These are phyloP conservation scores for Neurospora sp. DNA, from an alignment of 495 filamentous ascomycete species.

Conservation along the genomic window DNA sequence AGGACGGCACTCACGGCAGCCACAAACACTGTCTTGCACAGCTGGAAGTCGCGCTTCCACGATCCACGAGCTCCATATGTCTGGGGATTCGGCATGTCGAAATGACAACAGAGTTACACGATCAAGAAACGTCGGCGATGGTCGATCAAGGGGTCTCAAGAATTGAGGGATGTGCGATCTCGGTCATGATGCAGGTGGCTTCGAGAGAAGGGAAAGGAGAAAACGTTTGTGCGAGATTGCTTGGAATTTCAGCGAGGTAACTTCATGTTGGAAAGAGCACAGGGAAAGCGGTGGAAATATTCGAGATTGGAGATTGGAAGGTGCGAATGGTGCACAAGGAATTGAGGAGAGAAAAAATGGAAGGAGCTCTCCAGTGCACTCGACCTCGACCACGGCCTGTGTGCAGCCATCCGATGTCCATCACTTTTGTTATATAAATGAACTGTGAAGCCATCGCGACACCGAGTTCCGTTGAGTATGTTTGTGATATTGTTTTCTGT, in stretches of 20 bases:
- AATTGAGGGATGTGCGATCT: background rate
- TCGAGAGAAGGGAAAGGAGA: background rate
- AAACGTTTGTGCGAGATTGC: background rate
- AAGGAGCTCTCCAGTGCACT: background rate
- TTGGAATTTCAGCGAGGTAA: background rate
- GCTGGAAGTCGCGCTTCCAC: slow-evolving; percentile 8
- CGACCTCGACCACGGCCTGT: background rate
- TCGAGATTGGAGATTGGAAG: background rate
- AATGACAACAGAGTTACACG: background rate
- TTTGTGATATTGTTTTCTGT: background rate
- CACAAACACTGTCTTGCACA: slow-evolving; percentile 14
- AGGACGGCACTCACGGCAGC: slow-evolving; percentile 8
- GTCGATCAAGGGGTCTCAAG: background rate
- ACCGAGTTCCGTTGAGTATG: background rate
- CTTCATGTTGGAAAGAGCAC: background rate
- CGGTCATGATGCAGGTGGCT: background rate
- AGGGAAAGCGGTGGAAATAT: background rate
- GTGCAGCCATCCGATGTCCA: background rate
- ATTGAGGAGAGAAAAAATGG: background rate
- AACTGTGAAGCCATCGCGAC: background rate
- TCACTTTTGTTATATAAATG: background rate
- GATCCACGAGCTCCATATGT: background rate
- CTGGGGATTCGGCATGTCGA: background rate
- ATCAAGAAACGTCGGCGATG: background rate
- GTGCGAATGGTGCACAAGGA: background rate